These are phyloP conservation scores for Cryptosporidium ryanae DNA, from an alignment of 169 alveolate genomes.

Conservation along the genomic window DNA sequence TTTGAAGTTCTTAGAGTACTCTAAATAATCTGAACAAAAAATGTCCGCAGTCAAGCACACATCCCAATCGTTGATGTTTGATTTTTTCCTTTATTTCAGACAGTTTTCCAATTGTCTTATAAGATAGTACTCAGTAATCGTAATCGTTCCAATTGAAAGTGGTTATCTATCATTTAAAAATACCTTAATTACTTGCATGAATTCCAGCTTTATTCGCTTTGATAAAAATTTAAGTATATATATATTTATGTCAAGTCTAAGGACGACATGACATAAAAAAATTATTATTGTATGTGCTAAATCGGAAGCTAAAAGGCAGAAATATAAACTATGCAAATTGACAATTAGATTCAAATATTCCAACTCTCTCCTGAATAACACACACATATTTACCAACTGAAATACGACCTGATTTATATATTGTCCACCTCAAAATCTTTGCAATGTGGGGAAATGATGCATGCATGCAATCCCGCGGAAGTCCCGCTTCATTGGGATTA, in stretches of 20 bases:
- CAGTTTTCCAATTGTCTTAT: too few relatives aligned
- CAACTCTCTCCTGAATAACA: constrained; percentile 16
- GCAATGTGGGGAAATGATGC: constrained; percentile 11
- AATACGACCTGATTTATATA: constrained; percentile 49
- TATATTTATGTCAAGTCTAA: constrained; percentile 48
- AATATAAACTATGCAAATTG: constrained; percentile 2
- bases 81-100: too few relatives aligned
- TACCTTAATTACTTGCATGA: too few relatives aligned
- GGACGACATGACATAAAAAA: constrained; percentile 58
- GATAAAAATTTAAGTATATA: too few relatives aligned
- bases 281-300: not conserved
- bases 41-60: not conserved
- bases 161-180: too few relatives aligned
- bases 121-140: too few relatives aligned
- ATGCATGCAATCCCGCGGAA: not conserved
- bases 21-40: not conserved
- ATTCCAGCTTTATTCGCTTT: too few relatives aligned
- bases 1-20: not conserved
- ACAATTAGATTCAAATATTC: constrained; percentile 24
- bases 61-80: too few relatives aligned
- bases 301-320: not conserved
- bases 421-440: constrained; percentile 43
- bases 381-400: constrained; percentile 58
- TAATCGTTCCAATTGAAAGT: too few relatives aligned
- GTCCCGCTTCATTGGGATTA: not conserved